These are phyloP conservation scores for Xylaria nigripes DNA, from an alignment of 495 filamentous ascomycete species.

Conservation along the genomic window DNA sequence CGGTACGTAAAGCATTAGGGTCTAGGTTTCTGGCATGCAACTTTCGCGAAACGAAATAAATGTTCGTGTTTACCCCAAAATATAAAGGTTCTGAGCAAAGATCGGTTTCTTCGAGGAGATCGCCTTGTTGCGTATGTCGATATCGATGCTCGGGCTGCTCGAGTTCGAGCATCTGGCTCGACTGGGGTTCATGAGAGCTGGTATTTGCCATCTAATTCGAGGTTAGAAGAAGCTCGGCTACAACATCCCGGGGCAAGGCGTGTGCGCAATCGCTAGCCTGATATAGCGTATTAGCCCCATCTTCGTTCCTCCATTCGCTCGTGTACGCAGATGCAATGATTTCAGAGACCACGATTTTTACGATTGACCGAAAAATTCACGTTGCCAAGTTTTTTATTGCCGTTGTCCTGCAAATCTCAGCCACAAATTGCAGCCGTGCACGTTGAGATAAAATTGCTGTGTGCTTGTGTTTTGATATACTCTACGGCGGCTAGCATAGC, in stretches of 20 bases:
- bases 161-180: background rate
- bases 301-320: background rate
- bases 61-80: slow-evolving; percentile 28
- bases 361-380: background rate
- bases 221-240: background rate
- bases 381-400: too few species aligned
- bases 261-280: slow-evolving; percentile 1
- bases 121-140: slow-evolving; percentile 3
- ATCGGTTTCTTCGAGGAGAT: background rate
- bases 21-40: slow-evolving; percentile 33
- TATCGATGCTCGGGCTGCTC: background rate
- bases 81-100: slow-evolving; percentile 21
- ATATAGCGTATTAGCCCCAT: slow-evolving; percentile 5
- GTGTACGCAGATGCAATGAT: background rate
- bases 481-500: too few species aligned
- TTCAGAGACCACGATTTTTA: background rate
- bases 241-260: slow-evolving; percentile 1
- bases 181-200: slow-evolving; percentile 1
- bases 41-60: slow-evolving; percentile 26
- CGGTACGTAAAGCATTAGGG: slow-evolving; percentile 30
- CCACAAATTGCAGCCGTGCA: too few species aligned
- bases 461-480: too few species aligned
- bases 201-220: background rate
- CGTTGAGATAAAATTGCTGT: too few species aligned
- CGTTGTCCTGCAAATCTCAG: too few species aligned